A percentile compares a stretch with the other conserved stretches of the same genome.
Evolutionary conservation across 352 stramenopile genomes (phyloP).

Genomic region (Pythium aquatile): DNA sequence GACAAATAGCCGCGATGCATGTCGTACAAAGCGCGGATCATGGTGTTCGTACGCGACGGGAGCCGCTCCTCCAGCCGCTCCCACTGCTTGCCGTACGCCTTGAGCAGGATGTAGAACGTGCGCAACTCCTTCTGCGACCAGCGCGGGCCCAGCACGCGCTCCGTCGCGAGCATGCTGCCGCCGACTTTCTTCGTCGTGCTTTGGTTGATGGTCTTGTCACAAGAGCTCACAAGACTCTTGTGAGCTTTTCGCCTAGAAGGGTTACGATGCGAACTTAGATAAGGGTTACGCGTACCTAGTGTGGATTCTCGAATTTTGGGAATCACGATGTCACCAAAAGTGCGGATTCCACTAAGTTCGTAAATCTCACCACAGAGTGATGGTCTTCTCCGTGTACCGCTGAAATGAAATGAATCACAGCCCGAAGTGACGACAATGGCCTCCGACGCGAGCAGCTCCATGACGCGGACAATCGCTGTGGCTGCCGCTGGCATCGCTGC

Average conservation of each 20-base stretch:
- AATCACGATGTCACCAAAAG: background rate
- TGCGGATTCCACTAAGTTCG: background rate
- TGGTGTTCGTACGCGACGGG: conserved; percentile 45
- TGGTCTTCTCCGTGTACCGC: background rate
- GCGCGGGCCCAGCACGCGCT: conserved; percentile 38
- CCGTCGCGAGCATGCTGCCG: conserved; percentile 13
- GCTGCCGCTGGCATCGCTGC: conserved; percentile 18
- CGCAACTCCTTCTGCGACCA: conserved; percentile 66
- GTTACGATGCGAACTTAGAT: background rate
- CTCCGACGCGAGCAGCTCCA: background rate
- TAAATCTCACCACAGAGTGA: background rate
- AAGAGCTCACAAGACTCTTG: no score
- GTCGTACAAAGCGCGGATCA: conserved; percentile 63
- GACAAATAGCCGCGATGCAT: conserved; percentile 73
- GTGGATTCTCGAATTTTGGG: background rate
- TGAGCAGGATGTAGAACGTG: conserved; percentile 66
- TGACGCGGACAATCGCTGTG: background rate
- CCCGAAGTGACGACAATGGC: background rate
- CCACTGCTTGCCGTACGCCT: conserved; percentile 49
- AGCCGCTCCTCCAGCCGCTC: conserved; percentile 49
- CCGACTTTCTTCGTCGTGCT: background rate
- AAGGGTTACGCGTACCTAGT: background rate
- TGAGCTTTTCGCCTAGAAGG: no score
- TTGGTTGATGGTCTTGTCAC: background rate
- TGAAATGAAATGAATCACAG: background rate